Percentiles rank a stretch among this genome's conserved stretches.
These are phyloP conservation scores for Gonium pectorale DNA, from an alignment of 139 green algal species.

Conservation along the genomic window DNA sequence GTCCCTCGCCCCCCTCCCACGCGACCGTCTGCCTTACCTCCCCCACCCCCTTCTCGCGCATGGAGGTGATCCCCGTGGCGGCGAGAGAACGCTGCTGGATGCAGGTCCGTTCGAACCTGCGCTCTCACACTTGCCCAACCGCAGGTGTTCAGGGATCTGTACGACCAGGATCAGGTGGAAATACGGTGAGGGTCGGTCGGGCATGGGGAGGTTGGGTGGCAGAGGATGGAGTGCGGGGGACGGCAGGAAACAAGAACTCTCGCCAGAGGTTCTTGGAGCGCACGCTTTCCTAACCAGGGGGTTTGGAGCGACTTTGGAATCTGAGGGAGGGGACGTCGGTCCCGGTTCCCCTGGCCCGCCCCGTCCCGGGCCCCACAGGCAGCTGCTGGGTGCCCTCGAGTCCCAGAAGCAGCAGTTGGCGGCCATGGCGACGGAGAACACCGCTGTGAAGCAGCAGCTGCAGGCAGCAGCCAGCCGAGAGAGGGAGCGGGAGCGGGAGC, in stretches of 20 bases:
- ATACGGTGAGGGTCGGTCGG: neutral
- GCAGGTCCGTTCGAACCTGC: too few species aligned
- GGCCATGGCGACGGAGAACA: neutral
- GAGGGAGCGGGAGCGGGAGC: neutral
- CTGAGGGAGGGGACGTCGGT: neutral
- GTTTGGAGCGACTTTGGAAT: neutral
- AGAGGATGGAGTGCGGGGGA: neutral
- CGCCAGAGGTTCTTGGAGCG: neutral
- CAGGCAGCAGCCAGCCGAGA: too few species aligned
- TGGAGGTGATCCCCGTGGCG: too few species aligned
- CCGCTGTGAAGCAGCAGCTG: neutral
- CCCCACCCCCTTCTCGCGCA: too few species aligned
- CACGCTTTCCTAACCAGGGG: neutral
- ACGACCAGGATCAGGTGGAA: constrained; percentile 34
- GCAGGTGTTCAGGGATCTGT: constrained; percentile 38
- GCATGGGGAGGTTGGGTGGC: neutral
- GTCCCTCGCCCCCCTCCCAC: too few species aligned
- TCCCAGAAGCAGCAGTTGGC: constrained; percentile 16
- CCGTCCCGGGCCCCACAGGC: neutral
- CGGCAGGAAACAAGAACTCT: neutral
- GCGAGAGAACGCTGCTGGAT: too few species aligned
- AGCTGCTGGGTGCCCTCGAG: constrained; percentile 11
- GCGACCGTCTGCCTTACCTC: too few species aligned
- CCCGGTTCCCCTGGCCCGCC: neutral
- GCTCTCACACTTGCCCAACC: too few species aligned